Evolutionary conservation across 1,284 basidiomycete species (phyloP), one percentile per base, ranked within the genome.

Genomic region (Heterobasidion annosum): DNA sequence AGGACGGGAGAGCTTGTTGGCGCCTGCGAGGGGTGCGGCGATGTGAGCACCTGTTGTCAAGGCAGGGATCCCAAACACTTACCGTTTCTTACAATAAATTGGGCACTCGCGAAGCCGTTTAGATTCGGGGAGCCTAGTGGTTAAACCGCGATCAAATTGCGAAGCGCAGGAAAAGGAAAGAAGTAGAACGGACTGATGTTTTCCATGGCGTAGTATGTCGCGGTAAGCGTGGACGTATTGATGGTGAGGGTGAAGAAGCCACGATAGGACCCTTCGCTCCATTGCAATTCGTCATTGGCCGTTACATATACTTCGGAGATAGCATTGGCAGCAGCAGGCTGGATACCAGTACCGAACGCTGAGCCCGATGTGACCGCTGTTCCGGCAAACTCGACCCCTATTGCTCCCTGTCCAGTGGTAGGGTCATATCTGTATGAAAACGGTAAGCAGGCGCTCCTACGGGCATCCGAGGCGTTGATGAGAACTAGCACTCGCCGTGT

Each of bases 301-400:
- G 62, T 64, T 10, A 82, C 75, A 37, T 78, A 65, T 16, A 60
- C 52, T 12, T 64, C 61, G 8, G 76, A 78, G 25, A 74, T 67
- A 10, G 61, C 63, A 57, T 82, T 73, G 16, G 75, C 73, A 12
- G 61, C 63, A 13, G 63, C 68, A n/a, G 74, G 74, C 1, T 63
- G 57, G 50, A 78, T 68, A 45, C 66, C 69, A 8, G 70, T 54
- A 8, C 81, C 80, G 63, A 83, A 81, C 1, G 76, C 62, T 8
- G 79, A 78, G 1, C 67, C 63, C 0, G 80, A 82, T 0, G 80
- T 78, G 12, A 85, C 82, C 1, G 81, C 81, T 0, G 83, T 83
- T 2, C 82, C 83, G 2, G 82, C 82, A 61, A 85, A 85, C 65
- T 86, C 81, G 44, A 86, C 83, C 8, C 76, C 83, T 49, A 82